Percentiles rank a stretch among this genome's conserved stretches.
Conservation (phyloP, 768 basidiomycete genomes). For the Zangia roseola region DNA sequence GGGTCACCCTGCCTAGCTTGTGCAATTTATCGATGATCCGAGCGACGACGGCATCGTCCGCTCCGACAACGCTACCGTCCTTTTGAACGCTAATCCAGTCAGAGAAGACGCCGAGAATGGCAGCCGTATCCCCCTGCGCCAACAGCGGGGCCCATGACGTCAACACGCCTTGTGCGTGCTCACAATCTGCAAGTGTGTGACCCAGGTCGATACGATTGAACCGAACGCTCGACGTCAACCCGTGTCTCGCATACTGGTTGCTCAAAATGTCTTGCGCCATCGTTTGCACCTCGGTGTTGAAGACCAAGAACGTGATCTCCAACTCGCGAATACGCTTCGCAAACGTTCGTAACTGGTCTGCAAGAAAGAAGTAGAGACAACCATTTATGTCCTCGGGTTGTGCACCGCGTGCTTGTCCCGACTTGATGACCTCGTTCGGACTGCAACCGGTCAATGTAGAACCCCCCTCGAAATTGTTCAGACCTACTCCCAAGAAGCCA, state of each 20-base stretch:
- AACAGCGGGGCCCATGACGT: constrained; percentile 38
- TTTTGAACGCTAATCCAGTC: constrained; percentile 35
- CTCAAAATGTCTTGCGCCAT: constrained; percentile 39
- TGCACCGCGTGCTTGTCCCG: constrained; percentile 37
- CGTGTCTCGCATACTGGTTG: constrained; percentile 17
- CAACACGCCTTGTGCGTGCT: constrained; percentile 30
- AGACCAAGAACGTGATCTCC: constrained; percentile 34
- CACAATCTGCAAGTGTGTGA: constrained; percentile 37
- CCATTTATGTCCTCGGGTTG: constrained; percentile 44
- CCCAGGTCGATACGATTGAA: constrained; percentile 48
- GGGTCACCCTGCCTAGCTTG: constrained; percentile 21
- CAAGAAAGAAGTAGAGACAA: constrained; percentile 47
- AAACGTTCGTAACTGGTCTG: constrained; percentile 39
- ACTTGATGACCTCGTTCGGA: constrained; percentile 36
- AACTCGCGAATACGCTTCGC: constrained; percentile 37
- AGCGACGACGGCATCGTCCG: constrained; percentile 9
- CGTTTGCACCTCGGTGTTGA: constrained; percentile 34
- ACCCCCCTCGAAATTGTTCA: neutral
- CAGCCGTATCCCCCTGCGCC: constrained; percentile 24
- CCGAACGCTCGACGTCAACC: constrained; percentile 24
- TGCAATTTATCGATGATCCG: constrained; percentile 14
- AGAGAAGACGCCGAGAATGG: constrained; percentile 42
- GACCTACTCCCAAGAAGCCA: constrained; percentile 49
- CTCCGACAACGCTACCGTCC: constrained; percentile 11
- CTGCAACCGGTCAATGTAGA: constrained; percentile 24